A percentile compares a stretch with the other conserved stretches of the same genome.
Evolutionary conservation across 78 protist species (phyloP).

Genomic region (Bigelowiella natans): DNA sequence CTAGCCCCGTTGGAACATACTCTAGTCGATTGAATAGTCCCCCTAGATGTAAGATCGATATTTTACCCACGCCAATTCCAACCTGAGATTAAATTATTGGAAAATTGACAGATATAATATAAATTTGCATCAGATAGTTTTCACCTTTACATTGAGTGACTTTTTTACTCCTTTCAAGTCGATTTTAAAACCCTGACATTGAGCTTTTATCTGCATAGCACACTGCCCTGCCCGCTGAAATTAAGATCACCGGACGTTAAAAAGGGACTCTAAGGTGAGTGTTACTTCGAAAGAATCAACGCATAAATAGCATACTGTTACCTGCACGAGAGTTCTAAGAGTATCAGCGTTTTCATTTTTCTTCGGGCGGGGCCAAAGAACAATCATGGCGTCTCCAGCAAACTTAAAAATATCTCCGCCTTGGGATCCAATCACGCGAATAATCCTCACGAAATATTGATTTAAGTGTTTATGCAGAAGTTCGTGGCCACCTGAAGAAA

Average conservation of each 20-base stretch:
- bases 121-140: neutral
- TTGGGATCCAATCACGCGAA: neutral
- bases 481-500: neutral
- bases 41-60: slow-evolving; percentile 1
- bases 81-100: neutral
- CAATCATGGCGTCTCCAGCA: slow-evolving; percentile 14
- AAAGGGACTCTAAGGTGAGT: too few species aligned
- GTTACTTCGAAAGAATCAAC: too few species aligned
- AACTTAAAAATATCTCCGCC: slow-evolving; percentile 20
- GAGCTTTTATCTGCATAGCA: neutral
- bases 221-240: neutral
- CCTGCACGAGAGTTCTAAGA: neutral
- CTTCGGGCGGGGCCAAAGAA: neutral
- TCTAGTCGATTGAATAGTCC: neutral
- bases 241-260: neutral
- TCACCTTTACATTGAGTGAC: neutral
- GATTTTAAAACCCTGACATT: neutral
- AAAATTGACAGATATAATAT: neutral
- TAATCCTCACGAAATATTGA: neutral
- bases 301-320: neutral
- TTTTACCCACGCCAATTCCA: neutral
- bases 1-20: neutral
- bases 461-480: neutral
- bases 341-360: neutral
- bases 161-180: neutral